Evolutionary conservation across 2,329 filamentous ascomycete species (phyloP).

Genomic region (Hymenoscyphus linearis): DNA sequence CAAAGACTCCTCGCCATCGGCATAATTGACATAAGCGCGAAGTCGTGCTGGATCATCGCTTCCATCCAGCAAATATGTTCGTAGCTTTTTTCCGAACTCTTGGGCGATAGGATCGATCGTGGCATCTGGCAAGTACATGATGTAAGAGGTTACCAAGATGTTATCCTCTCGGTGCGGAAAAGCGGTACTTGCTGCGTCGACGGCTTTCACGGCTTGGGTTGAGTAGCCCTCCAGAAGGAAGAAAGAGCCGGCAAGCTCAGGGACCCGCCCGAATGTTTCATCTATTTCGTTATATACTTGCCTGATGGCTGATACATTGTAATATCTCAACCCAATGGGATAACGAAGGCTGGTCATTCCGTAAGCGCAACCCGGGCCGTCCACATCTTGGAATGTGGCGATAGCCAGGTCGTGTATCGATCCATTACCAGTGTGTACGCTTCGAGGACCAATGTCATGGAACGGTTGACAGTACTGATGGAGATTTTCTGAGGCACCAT

Average conservation of each 20-base stretch:
- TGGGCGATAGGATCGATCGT: slow-evolving; percentile 33
- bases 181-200: slow-evolving; percentile 33
- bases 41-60: slow-evolving; percentile 31
- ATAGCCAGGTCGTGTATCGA: slow-evolving; percentile 41
- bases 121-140: slow-evolving; percentile 33
- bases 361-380: slow-evolving; percentile 29
- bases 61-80: slow-evolving; percentile 34
- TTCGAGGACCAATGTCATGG: slow-evolving; percentile 37
- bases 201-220: slow-evolving; percentile 37
- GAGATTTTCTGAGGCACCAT: slow-evolving; percentile 39
- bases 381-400: slow-evolving; percentile 40
- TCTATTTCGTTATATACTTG: slow-evolving; percentile 25
- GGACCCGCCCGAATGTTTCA: slow-evolving; percentile 26
- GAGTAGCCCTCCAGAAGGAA: slow-evolving; percentile 55
- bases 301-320: slow-evolving; percentile 17
- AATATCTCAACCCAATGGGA: slow-evolving; percentile 22
- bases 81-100: slow-evolving; percentile 35
- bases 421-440: slow-evolving; percentile 32
- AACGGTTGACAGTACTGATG: slow-evolving; percentile 39
- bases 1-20: slow-evolving; percentile 41
- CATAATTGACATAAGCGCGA: slow-evolving; percentile 48
- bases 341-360: slow-evolving; percentile 20
- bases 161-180: slow-evolving; percentile 43
- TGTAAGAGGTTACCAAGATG: slow-evolving; percentile 37
- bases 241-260: slow-evolving; percentile 35